Evolutionary conservation across 2,329 filamentous ascomycete genomes (phyloP), one percentile per base, ranked within the genome.

Genomic region (Penicillium sp.): DNA sequence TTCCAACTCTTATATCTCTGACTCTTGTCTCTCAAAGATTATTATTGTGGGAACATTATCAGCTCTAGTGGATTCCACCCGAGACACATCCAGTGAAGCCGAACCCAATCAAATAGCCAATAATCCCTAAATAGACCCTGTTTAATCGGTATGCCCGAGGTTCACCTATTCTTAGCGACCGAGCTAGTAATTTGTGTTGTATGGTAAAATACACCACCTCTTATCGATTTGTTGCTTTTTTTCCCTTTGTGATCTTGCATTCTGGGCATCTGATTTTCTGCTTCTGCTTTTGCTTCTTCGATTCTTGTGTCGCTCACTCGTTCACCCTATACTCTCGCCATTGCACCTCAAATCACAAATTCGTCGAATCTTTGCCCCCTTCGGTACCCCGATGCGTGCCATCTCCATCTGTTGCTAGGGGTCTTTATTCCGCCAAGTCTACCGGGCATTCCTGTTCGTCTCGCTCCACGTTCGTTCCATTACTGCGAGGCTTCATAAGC

Each of bases 201-300:
- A 54, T 44, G 48, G 6, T 9, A 46, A 34, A 53, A 53, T 56
- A 56, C 54, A 21, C 34, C 23, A 41, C 53, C 56, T 53, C 55
- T 50, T 55, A 55, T 55, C 51, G 56, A 50, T 55, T 58, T 58
- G 52, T 58, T 50, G 45, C 56, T 34, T 55, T 58, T 55, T 55
- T 55, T 45, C 56, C 47, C 40, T 45, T 58, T 55, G 53, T 55
- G 53, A 55, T 43, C 23, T 52, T 45, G 31, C 38, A 33, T 36
- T 46, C 23, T 46, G 39, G 33, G 49, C 38, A 19, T 43, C 21
- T 46, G 19, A 16, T 16, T 50, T 53, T 48, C 40, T 50, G 46
- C 25, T 46, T 43, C 29, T 31, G 46, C 25, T 53, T 48, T 34
- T 36, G 46, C 19, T 40, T 43, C 25, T 40, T 43, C 21, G 27